A percentile compares a stretch with the other conserved stretches of the same genome.
Conservation (phyloP, 495 filamentous ascomycete genomes). For the Tetracladium setigerum region DNA sequence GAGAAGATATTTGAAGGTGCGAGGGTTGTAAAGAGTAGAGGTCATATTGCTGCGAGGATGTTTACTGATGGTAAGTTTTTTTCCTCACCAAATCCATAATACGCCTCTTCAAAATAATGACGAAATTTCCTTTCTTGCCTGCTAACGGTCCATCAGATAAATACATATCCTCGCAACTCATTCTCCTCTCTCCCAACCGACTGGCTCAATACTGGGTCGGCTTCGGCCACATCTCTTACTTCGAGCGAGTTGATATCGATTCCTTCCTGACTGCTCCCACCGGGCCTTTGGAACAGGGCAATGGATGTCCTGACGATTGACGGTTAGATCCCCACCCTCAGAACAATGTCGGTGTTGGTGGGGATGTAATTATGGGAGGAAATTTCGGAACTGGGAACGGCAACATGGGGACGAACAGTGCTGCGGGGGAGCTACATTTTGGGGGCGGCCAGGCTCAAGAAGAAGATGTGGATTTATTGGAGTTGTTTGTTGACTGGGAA, state of each 20-base stretch:
- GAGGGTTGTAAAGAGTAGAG: slow-evolving; percentile 64
- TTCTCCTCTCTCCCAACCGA: slow-evolving; percentile 67
- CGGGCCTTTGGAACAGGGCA: slow-evolving; percentile 1
- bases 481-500: too few species aligned
- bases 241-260: slow-evolving; percentile 71
- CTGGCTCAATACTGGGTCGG: slow-evolving; percentile 78
- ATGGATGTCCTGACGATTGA: not conserved
- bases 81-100: not conserved
- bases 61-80: slow-evolving; percentile 60
- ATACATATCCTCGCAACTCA: slow-evolving; percentile 66
- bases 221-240: slow-evolving; percentile 76
- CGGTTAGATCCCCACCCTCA: too few species aligned
- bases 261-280: slow-evolving; percentile 25
- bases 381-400: too few species aligned
- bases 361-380: too few species aligned
- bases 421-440: too few species aligned
- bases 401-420: too few species aligned
- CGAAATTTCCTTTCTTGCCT: not conserved
- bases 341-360: too few species aligned
- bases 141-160: slow-evolving; percentile 42
- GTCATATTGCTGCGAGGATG: slow-evolving; percentile 65
- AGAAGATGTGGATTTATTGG: too few species aligned
- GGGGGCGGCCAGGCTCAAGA: too few species aligned
- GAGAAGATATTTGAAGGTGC: slow-evolving; percentile 66
- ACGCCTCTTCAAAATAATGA: not conserved